phyloP scores from a whole-genome alignment of 1,139 yeast species.

The Yamadazyma sp. region DNA sequence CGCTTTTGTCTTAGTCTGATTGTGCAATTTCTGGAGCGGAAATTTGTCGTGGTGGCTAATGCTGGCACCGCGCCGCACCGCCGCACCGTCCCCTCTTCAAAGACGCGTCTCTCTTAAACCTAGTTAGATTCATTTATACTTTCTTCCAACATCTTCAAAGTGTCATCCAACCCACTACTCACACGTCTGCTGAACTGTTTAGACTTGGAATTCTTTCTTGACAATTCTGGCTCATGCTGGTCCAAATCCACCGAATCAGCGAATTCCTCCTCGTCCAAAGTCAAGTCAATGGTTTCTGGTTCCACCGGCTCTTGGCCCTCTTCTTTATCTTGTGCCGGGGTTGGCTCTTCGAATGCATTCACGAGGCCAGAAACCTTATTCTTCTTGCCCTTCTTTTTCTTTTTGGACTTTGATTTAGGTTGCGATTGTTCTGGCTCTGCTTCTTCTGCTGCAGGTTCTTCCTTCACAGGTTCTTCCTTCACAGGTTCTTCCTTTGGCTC shows the following conservation, averaged over 20 bases:
- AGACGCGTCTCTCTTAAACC: neutral
- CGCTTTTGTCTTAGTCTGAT: too few species aligned
- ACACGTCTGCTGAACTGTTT: slow-evolving; percentile 30
- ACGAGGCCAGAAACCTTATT: slow-evolving; percentile 12
- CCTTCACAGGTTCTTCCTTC: neutral
- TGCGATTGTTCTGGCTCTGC: neutral
- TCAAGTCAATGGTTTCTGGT: slow-evolving; percentile 7
- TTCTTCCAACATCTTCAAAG: slow-evolving; percentile 43
- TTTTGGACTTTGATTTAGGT: slow-evolving; percentile 2
- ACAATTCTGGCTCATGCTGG: slow-evolving; percentile 9
- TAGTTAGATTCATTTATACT: slow-evolving; percentile 24
- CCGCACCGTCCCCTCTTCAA: too few species aligned
- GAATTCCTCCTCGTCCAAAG: slow-evolving; percentile 16
- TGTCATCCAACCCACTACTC: slow-evolving; percentile 35
- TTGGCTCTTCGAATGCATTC: slow-evolving; percentile 8
- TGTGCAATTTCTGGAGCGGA: too few species aligned
- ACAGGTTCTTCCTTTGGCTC: neutral
- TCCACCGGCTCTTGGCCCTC: slow-evolving; percentile 4
- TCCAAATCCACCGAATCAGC: slow-evolving; percentile 12
- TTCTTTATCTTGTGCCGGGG: neutral
- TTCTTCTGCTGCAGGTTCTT: neutral
- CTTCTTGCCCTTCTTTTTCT: slow-evolving; percentile 10
- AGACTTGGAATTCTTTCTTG: slow-evolving; percentile 25
- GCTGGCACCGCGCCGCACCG: neutral
- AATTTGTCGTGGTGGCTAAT: too few species aligned